Percentiles rank a stretch among this genome's conserved stretches.
Conservation (phyloP, 2,329 filamentous ascomycete species). For the Aspergillus sp. region DNA sequence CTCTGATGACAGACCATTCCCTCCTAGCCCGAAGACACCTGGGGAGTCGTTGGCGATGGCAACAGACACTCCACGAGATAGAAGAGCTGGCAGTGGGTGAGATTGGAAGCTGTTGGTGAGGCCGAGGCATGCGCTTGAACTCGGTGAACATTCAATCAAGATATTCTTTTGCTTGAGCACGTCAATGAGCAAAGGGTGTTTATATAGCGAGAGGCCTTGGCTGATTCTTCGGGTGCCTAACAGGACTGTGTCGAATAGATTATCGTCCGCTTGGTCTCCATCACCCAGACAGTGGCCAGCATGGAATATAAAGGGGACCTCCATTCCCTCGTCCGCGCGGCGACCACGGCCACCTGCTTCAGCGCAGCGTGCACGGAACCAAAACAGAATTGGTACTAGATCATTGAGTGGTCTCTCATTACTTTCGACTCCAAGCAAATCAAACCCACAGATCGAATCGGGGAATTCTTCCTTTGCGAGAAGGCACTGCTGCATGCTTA, state of each 20-base stretch:
- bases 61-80: conserved; percentile 81
- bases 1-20: conserved; percentile 81
- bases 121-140: conserved; percentile 83
- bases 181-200: conserved; percentile 85
- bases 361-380: conserved; percentile 81
- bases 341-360: conserved; percentile 59
- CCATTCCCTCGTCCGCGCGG: conserved; percentile 72
- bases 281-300: conserved; percentile 84
- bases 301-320: conserved; percentile 94
- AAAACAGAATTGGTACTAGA: conserved; percentile 81
- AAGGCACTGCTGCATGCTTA: conserved; percentile 87
- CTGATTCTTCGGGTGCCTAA: conserved; percentile 87
- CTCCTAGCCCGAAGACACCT: conserved; percentile 80
- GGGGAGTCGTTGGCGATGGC: conserved; percentile 89
- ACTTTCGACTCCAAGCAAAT: conserved; percentile 87
- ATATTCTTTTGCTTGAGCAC: conserved; percentile 88
- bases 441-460: conserved; percentile 79
- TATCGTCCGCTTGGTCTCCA: conserved; percentile 73
- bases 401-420: conserved; percentile 72
- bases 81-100: conserved; percentile 78
- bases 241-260: conserved; percentile 85
- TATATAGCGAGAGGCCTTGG: conserved; percentile 84
- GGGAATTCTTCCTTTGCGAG: conserved; percentile 76
- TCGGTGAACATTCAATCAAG: conserved; percentile 84
- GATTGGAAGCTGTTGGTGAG: conserved; percentile 73